These are phyloP conservation scores for Nectriaceae sp. DNA, from an alignment of 2,329 filamentous ascomycete species.

Conservation along the genomic window DNA sequence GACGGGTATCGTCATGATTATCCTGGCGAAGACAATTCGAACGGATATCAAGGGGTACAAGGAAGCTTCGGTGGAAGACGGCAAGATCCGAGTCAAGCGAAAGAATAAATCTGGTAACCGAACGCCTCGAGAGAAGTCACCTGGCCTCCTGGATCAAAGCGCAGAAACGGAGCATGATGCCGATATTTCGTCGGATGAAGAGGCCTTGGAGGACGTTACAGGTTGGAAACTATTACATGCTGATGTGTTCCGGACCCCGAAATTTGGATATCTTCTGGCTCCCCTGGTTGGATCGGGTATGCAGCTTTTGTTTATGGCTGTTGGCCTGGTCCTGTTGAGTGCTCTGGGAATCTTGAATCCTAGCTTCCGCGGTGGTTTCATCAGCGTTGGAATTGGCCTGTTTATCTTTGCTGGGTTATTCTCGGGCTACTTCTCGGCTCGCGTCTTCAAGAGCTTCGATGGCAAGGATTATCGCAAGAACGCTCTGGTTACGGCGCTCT, in stretches of 20 bases:
- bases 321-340: constrained; percentile 71
- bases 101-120: constrained; percentile 40
- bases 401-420: constrained; percentile 83
- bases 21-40: constrained; percentile 75
- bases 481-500: constrained; percentile 71
- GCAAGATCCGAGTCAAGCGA: constrained; percentile 58
- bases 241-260: constrained; percentile 81
- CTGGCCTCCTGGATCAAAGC: constrained; percentile 62
- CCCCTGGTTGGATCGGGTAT: constrained; percentile 83
- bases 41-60: constrained; percentile 77
- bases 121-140: constrained; percentile 49
- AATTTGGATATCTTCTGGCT: constrained; percentile 71
- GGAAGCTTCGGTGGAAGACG: constrained; percentile 66
- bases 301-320: constrained; percentile 81
- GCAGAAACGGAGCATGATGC: constrained; percentile 24
- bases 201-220: constrained; percentile 73
- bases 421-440: constrained; percentile 84
- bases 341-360: constrained; percentile 80
- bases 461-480: constrained; percentile 76
- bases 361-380: constrained; percentile 85
- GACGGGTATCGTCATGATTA: constrained; percentile 78
- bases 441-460: constrained; percentile 82
- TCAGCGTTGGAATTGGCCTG: constrained; percentile 79
- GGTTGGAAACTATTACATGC: constrained; percentile 88
- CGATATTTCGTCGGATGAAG: constrained; percentile 56